These are phyloP conservation scores for Narthecium ossifragum DNA, from an alignment of 106 monocot genomes.

Conservation along the genomic window DNA sequence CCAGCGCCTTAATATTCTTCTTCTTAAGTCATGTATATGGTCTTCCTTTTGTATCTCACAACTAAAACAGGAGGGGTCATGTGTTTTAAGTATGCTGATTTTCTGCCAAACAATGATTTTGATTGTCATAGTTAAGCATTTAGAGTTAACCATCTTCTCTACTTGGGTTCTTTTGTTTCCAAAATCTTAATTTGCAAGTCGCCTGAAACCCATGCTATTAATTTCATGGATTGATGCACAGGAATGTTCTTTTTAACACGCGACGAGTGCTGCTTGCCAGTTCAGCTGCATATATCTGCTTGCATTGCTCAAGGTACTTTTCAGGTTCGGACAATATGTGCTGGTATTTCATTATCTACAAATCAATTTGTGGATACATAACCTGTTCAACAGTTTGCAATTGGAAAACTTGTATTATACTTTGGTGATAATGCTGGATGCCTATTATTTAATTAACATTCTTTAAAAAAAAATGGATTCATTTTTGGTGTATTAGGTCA, in stretches of 20 bases:
- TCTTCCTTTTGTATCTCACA: too few relatives aligned
- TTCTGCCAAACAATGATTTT: neutral
- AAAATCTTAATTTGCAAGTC: neutral
- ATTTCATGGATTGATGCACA: neutral
- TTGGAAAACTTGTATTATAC: neutral
- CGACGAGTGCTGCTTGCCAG: constrained; percentile 49
- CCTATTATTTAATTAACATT: too few relatives aligned
- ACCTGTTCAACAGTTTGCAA: neutral
- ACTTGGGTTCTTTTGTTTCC: neutral
- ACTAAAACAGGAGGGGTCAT: too few relatives aligned
- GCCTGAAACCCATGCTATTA: neutral
- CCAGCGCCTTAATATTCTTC: too few relatives aligned
- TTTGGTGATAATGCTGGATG: too few relatives aligned
- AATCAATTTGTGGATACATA: neutral
- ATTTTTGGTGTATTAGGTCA: too few relatives aligned
- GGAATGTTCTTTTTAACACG: constrained; percentile 21
- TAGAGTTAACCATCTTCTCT: too few relatives aligned
- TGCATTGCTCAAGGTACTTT: constrained; percentile 74
- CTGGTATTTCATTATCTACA: neutral
- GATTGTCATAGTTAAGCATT: too few relatives aligned
- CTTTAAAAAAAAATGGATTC: too few relatives aligned
- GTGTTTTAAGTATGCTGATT: neutral
- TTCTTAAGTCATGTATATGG: too few relatives aligned
- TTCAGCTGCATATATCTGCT: constrained; percentile 26
- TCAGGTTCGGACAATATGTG: constrained; percentile 59